These are phyloP conservation scores for Extremus antarcticus DNA, from an alignment of 495 filamentous ascomycete species.

Conservation along the genomic window DNA sequence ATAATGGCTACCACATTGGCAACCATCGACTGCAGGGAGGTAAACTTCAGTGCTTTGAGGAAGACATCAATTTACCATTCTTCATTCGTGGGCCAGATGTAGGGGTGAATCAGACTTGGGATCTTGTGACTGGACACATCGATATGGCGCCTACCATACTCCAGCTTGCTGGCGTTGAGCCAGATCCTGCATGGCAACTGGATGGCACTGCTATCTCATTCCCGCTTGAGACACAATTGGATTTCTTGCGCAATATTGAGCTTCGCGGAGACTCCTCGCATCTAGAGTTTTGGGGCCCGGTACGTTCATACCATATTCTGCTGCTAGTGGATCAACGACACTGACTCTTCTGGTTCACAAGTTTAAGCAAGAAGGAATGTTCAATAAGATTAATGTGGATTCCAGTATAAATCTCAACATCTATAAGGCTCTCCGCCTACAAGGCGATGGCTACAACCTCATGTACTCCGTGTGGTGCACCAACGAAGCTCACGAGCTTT, in stretches of 20 bases:
- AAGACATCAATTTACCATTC: constrained; percentile 14
- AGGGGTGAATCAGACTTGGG: background rate
- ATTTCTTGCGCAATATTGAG: background rate
- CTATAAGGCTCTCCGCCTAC: constrained; percentile 21
- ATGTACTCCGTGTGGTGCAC: constrained; percentile 23
- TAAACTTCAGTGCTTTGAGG: constrained; percentile 6
- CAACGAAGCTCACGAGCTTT: constrained; percentile 19
- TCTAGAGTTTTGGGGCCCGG: background rate
- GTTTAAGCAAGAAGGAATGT: background rate
- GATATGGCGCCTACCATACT: constrained; percentile 12
- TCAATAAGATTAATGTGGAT: constrained; percentile 29
- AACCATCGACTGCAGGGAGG: constrained; percentile 7
- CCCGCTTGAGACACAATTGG: background rate
- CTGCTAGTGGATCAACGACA: too few species aligned
- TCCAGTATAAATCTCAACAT: constrained; percentile 23
- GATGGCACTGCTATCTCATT: constrained; percentile 24
- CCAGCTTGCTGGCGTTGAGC: constrained; percentile 1
- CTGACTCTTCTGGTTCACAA: too few species aligned
- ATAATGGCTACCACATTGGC: constrained; percentile 15
- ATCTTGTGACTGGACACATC: constrained; percentile 3
- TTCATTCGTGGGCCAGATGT: constrained; percentile 1
- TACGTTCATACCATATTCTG: too few species aligned
- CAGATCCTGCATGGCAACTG: constrained; percentile 5
- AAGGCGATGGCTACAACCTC: constrained; percentile 13
- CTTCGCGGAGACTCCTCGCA: background rate